Evolutionary conservation across 2,329 filamentous ascomycete species (phyloP).

Genomic region (Lasiodiplodia hormozganensis): DNA sequence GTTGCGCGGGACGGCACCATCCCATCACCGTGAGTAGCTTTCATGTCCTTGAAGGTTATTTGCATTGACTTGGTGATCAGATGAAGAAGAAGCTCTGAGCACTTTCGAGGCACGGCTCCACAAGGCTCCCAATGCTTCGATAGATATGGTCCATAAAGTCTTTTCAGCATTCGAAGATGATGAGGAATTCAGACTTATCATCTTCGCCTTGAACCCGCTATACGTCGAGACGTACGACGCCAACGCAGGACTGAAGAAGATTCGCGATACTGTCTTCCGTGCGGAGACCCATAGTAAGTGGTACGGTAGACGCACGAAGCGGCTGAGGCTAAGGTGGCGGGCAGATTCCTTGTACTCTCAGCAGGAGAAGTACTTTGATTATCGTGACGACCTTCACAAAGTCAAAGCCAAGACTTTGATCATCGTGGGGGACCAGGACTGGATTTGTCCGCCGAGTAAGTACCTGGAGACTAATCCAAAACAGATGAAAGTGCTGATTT

Average conservation of each 20-base stretch:
- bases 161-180: constrained; percentile 49
- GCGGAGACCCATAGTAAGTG: constrained; percentile 48
- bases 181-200: constrained; percentile 48
- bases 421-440: constrained; percentile 48
- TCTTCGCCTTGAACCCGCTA: constrained; percentile 48
- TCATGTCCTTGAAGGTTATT: not conserved
- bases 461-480: not conserved
- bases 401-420: constrained; percentile 47
- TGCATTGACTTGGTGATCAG: constrained; percentile 25
- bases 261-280: constrained; percentile 42
- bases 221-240: constrained; percentile 48
- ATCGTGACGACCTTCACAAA: constrained; percentile 38
- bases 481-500: not conserved
- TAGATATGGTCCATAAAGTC: constrained; percentile 50
- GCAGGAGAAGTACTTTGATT: constrained; percentile 50
- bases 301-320: not conserved
- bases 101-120: constrained; percentile 42
- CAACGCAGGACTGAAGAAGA: constrained; percentile 41
- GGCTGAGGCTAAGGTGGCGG: not conserved
- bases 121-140: constrained; percentile 46
- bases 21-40: constrained; percentile 44
- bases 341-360: constrained; percentile 47
- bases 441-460: constrained; percentile 46
- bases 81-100: constrained; percentile 46
- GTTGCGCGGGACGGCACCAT: constrained; percentile 47